Evolutionary conservation across 2,329 filamentous ascomycete species (phyloP).

Genomic region (Nigrospora osmanthi): DNA sequence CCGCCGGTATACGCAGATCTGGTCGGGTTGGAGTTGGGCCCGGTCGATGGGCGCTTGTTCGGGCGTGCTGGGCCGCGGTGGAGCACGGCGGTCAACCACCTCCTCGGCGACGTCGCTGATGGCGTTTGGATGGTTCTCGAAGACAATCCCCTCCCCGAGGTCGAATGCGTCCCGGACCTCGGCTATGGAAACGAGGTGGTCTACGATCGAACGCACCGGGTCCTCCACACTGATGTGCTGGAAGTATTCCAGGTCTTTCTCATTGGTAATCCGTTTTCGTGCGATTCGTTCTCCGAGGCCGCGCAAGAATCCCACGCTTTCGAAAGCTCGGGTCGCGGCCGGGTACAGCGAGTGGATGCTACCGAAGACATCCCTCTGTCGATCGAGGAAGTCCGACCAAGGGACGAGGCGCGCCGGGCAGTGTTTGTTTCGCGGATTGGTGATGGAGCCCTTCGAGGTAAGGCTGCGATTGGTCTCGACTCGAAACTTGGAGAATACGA

Average conservation of each 20-base stretch:
- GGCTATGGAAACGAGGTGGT: slow-evolving; percentile 16
- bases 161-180: slow-evolving; percentile 11
- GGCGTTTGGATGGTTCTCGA: slow-evolving; percentile 20
- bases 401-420: slow-evolving; percentile 18
- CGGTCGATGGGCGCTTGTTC: slow-evolving; percentile 7
- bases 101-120: slow-evolving; percentile 15
- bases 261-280: slow-evolving; percentile 9
- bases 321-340: slow-evolving; percentile 14
- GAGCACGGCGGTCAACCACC: slow-evolving; percentile 4
- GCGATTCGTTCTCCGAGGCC: slow-evolving; percentile 13
- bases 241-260: slow-evolving; percentile 22
- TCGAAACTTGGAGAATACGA: slow-evolving; percentile 10
- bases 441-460: slow-evolving; percentile 17
- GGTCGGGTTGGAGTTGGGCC: slow-evolving; percentile 17
- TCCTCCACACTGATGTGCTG: slow-evolving; percentile 19
- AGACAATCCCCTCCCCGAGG: slow-evolving; percentile 20
- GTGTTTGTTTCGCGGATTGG: slow-evolving; percentile 19
- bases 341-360: slow-evolving; percentile 13
- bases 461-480: slow-evolving; percentile 15
- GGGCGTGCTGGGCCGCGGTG: slow-evolving; percentile 9
- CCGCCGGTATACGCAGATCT: slow-evolving; percentile 21
- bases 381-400: slow-evolving; percentile 20
- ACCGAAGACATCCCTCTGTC: slow-evolving; percentile 13
- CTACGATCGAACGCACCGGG: slow-evolving; percentile 20
- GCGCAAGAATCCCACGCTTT: slow-evolving; percentile 13